phyloP scores from a whole-genome alignment of 2,329 filamentous ascomycete genomes.

The Alternaria sp. region DNA sequence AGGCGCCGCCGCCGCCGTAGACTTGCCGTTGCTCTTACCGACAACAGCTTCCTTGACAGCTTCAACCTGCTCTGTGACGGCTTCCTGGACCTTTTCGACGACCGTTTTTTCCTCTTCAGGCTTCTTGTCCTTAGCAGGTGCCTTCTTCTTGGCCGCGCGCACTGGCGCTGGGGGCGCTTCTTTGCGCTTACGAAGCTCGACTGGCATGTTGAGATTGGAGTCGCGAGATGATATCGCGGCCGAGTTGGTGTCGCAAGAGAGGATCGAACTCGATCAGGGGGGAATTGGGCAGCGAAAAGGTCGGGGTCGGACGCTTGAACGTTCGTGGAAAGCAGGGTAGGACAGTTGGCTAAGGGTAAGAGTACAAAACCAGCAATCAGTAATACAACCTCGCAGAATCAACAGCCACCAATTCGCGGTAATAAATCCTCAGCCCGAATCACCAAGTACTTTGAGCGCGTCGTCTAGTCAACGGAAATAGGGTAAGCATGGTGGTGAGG shows the following conservation, averaged over 20 bases:
- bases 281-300: constrained; percentile 10
- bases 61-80: constrained; percentile 46
- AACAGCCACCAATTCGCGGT: constrained; percentile 12
- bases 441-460: constrained; percentile 5
- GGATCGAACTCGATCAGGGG: constrained; percentile 9
- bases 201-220: constrained; percentile 50
- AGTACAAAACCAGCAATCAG: constrained; percentile 19
- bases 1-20: constrained; percentile 29
- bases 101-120: constrained; percentile 40
- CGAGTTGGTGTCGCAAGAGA: constrained; percentile 35
- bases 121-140: constrained; percentile 51
- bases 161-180: constrained; percentile 61
- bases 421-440: constrained; percentile 14
- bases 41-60: constrained; percentile 45
- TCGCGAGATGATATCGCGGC: constrained; percentile 35
- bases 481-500: constrained; percentile 6
- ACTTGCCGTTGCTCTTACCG: constrained; percentile 32
- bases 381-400: constrained; percentile 23
- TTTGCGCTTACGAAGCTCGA: constrained; percentile 71
- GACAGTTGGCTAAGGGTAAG: constrained; percentile 23
- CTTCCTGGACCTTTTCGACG: constrained; percentile 45
- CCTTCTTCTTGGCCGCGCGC: constrained; percentile 59
- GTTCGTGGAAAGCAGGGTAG: constrained; percentile 15
- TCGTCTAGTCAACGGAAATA: constrained; percentile 7
- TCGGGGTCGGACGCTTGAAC: constrained; percentile 8